Evolutionary conservation across 169 alveolate species (phyloP).

Genomic region (Plasmodium fragile): DNA sequence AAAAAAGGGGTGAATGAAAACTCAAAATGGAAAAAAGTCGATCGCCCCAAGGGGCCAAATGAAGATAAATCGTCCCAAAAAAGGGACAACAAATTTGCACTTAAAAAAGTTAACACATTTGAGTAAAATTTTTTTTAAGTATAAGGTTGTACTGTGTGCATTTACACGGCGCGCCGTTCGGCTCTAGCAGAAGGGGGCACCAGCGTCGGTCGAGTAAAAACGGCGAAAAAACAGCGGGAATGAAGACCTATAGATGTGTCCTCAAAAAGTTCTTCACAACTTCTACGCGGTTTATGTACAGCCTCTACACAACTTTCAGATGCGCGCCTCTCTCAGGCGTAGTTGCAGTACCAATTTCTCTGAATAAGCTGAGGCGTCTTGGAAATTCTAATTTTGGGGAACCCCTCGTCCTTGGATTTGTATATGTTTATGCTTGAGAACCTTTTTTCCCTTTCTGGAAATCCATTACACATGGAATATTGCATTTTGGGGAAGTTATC

Average conservation of each 20-base stretch:
- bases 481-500: constrained; percentile 7
- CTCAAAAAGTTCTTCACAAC: background rate
- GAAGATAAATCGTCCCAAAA: background rate
- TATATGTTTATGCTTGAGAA: constrained; percentile 33
- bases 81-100: background rate
- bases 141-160: background rate
- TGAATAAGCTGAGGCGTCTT: constrained; percentile 53
- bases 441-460: constrained; percentile 51
- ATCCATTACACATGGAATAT: constrained; percentile 11
- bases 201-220: background rate
- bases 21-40: background rate
- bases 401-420: constrained; percentile 20
- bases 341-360: constrained; percentile 58
- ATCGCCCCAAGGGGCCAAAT: background rate
- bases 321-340: constrained; percentile 12
- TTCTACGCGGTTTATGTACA: background rate
- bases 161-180: background rate
- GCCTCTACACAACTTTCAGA: background rate
- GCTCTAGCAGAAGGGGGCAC: background rate
- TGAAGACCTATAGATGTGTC: background rate
- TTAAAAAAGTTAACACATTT: background rate
- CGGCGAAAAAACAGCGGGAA: background rate
- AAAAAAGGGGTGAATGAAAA: background rate
- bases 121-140: background rate
- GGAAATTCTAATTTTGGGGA: constrained; percentile 71